Percentiles rank a stretch among this genome's conserved stretches.
Conservation (phyloP, 1,284 basidiomycete species). For the Irpex lacteus region DNA sequence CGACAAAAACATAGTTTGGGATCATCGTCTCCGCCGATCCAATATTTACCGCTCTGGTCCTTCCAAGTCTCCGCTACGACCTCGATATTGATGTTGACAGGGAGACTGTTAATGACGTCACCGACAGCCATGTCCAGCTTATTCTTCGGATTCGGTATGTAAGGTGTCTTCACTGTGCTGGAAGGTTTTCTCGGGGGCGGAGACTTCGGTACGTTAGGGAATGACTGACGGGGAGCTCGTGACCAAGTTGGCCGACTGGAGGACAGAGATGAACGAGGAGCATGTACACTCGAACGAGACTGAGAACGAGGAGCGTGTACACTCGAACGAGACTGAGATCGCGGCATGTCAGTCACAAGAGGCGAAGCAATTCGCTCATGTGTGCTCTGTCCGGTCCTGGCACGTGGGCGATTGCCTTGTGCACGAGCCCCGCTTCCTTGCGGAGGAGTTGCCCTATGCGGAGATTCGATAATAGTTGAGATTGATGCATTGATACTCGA, state of each 20-base stretch:
- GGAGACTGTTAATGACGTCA: slow-evolving; percentile 84
- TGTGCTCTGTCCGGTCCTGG: slow-evolving; percentile 32
- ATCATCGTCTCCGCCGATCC: slow-evolving; percentile 89
- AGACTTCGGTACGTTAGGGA: slow-evolving; percentile 39
- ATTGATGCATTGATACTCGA: slow-evolving; percentile 51
- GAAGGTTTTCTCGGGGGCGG: slow-evolving; percentile 43
- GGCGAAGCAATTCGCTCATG: slow-evolving; percentile 50
- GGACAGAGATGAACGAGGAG: slow-evolving; percentile 32
- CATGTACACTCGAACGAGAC: slow-evolving; percentile 21
- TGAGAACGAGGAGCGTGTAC: slow-evolving; percentile 21
- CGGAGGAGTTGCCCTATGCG: slow-evolving; percentile 25
- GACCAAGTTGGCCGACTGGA: slow-evolving; percentile 56
- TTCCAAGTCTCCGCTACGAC: slow-evolving; percentile 83
- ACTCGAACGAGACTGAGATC: slow-evolving; percentile 21
- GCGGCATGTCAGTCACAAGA: slow-evolving; percentile 46
- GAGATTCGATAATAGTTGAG: slow-evolving; percentile 31
- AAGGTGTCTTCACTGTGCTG: slow-evolving; percentile 54
- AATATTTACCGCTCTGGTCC: slow-evolving; percentile 91
- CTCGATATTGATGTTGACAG: slow-evolving; percentile 82
- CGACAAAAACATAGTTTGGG: slow-evolving; percentile 89
- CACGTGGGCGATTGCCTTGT: slow-evolving; percentile 33
- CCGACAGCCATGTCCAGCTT: slow-evolving; percentile 92
- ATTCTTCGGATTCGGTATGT: slow-evolving; percentile 83
- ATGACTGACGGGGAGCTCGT: slow-evolving; percentile 61
- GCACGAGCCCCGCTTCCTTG: slow-evolving; percentile 19